phyloP scores from a whole-genome alignment of 371 early-diverging fungal species.

The Capillidium rhysosporum region DNA sequence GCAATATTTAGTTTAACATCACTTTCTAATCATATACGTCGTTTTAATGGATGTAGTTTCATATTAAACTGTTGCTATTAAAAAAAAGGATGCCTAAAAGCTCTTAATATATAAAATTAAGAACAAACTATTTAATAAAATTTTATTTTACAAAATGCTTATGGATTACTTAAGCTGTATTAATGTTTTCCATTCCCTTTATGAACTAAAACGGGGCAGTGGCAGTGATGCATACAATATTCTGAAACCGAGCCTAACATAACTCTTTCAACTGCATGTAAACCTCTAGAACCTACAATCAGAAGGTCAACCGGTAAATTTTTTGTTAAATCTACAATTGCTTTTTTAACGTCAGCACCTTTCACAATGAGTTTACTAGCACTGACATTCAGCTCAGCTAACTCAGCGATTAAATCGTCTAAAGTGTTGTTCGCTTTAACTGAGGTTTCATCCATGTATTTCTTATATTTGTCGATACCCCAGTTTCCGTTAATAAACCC shows the following conservation, averaged over 20 bases:
- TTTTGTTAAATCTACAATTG: slow-evolving; percentile 5
- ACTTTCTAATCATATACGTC: no score
- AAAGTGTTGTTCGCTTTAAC: background rate
- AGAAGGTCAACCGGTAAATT: slow-evolving; percentile 5
- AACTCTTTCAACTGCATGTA: background rate
- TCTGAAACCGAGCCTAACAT: slow-evolving; percentile 11
- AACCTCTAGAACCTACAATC: slow-evolving; percentile 8
- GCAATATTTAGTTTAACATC: no score
- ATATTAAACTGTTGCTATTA: no score
- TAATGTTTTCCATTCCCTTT: no score
- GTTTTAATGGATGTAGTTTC: no score
- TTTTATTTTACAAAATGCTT: no score
- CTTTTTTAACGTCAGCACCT: slow-evolving; percentile 4
- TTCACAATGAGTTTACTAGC: background rate
- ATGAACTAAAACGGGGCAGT: slow-evolving; percentile 6
- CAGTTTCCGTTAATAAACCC: background rate
- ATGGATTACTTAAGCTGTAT: no score
- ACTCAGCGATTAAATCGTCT: background rate
- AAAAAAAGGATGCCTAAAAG: no score
- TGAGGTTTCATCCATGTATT: background rate
- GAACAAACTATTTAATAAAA: no score
- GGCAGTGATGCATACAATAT: slow-evolving; percentile 8
- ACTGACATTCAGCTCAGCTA: background rate
- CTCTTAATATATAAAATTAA: no score
- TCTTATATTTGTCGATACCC: background rate